Evolutionary conservation across 2,329 filamentous ascomycete species (phyloP), one percentile per base, ranked within the genome.

Genomic region (Fusarium sp.): DNA sequence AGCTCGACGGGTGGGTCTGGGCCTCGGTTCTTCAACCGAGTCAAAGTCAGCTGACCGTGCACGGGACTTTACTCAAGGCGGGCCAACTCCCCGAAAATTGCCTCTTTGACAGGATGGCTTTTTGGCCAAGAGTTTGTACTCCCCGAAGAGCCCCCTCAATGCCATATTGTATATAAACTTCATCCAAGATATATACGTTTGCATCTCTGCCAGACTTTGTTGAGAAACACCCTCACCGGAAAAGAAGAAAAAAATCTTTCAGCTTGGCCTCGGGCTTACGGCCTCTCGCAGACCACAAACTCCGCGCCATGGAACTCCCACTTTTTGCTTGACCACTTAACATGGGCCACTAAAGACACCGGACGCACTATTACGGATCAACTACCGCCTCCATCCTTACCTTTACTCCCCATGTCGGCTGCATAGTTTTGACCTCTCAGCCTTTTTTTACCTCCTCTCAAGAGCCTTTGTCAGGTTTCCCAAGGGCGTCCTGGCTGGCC

Each of bases 241-340:
- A 38, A 34, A 65, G 69, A 20, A 27, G 31, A 54, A 59, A 64
- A 64, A 56, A 59, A 10, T 42, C 27, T 47, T 58, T 20, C 13
- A 35, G n/a, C 61, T 62, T 42, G 38, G 34, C 20, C n/a, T 68
- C 72, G 70, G 76, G 47, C 63, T 78, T 77, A 69, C 50, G 61
- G 65, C 58, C 22, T 45, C 50, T 18, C 61, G 24, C 62, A 62
- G 60, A 62, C 62, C 37, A 40, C 54, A 77, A 76, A 74, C 65
- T 73, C 76, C 70, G 72, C 61, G n/a, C 52, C 56, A 40, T 71
- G 16, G 34, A 56, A n/a, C 45, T 63, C 24, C 22, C 45, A 50
- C 29, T 60, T 57, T 45, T 45, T 31, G 18, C 42, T 66, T n/a
- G 16, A 35, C 47, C 62, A 58, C 59, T 64, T 45, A 50, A 27